phyloP scores from a whole-genome alignment of 2,329 filamentous ascomycete genomes.

The Fusarium sulawesiense region DNA sequence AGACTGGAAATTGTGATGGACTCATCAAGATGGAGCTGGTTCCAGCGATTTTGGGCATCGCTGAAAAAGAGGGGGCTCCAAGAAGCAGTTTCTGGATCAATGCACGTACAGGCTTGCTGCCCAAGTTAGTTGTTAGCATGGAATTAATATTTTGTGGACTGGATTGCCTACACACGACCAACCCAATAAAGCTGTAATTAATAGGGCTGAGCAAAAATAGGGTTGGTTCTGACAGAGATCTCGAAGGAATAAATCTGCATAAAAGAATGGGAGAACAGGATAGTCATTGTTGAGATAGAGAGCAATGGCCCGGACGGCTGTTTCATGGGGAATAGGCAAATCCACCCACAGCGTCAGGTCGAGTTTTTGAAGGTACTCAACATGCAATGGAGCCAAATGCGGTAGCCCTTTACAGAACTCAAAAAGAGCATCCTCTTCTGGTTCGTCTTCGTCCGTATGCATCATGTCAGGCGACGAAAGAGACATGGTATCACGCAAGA shows the following conservation, averaged over 20 bases:
- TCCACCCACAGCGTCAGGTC: background rate
- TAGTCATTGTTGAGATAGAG: background rate
- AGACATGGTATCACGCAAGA: background rate
- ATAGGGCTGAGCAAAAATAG: background rate
- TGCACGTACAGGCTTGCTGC: background rate
- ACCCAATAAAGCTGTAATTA: background rate
- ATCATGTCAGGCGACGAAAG: background rate
- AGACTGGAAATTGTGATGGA: background rate
- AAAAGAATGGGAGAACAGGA: background rate
- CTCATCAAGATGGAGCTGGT: background rate
- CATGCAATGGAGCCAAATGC: background rate
- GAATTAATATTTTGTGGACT: fast-evolving
- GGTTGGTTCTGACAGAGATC: background rate
- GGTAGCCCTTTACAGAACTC: background rate
- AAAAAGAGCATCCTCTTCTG: fast-evolving
- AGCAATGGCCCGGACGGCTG: background rate
- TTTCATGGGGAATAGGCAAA: background rate
- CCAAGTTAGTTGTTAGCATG: fast-evolving
- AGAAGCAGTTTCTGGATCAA: background rate
- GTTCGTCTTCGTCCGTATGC: fast-evolving
- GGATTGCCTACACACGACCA: background rate
- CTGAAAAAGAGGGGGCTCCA: background rate
- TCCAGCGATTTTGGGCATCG: background rate
- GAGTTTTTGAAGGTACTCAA: background rate
- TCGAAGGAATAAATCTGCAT: background rate